Evolutionary conservation across 176 grass and related monocot species (phyloP), one percentile per base, ranked within the genome.

Genomic region (Melocanna baccifera): DNA sequence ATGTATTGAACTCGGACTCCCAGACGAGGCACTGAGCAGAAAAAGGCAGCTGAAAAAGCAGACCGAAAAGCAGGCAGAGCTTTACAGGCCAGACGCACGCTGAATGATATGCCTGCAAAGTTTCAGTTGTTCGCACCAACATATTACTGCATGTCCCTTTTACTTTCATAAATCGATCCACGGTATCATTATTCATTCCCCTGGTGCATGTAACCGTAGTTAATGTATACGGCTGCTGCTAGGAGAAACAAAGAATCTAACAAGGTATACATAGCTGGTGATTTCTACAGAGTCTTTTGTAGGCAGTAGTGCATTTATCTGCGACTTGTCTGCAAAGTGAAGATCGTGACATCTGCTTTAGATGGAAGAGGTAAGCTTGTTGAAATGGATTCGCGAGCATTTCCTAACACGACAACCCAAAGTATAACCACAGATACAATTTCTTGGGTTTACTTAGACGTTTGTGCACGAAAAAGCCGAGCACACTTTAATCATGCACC

Each of bases 21-120:
- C 39, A 5, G 75, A 79, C 59, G 78, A 37, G 65, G 78, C 62
- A 75, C 74, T n/a, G 51, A 19, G 47, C n/a, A 67, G 48, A 72
- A 66, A 63, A 32, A 12, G 0, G 74, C 18, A 5, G 73, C 20
- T 3, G 66, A 7, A 62, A 91, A 87, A 75, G 89, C 42, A 19
- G 12, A 4, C 2, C n/a, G n/a, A 75, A 90, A 80, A 67, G 88
- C 67, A 65, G 58, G 56, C 26, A 26, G 50, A 66, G 68, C 74
- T 84, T 90, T 83, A 43, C 68, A 32, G 19, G 68, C 75, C 79
- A 32, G 62, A 50, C 64, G 89, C 89, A 90, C 89, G 84, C 89
- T 90, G 75, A 79, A 90, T 91, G 89, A 91, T 87, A 87, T 52
- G 67, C n/a, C 75, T 32, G 36, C 25, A 83, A 90, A 80, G 89